Base-by-base conservation (phyloP, 2,329 filamentous ascomycete genomes). In the Eutypella sp. region DNA sequence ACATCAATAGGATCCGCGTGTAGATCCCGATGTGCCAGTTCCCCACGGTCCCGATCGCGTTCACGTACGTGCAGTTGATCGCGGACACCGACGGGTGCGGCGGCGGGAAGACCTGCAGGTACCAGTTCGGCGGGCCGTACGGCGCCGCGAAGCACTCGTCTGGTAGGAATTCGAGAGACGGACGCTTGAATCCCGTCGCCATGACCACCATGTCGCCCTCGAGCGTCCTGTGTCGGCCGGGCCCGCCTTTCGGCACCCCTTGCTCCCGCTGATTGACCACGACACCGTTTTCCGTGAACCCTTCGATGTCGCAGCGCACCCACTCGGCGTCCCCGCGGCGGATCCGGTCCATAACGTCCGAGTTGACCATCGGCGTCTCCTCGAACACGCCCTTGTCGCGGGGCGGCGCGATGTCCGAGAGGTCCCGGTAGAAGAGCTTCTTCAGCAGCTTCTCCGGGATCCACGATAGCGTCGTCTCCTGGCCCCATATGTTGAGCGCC, bases 1-100 rank as follows among this genome's bases (percentile, higher is more conserved):
- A 93, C 87, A 93, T 92, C 55, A 95, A 78, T 6, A 95, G 71
- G 51, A 95, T 85, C 5, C 89, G 77, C 0, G 88, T 95, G 68
- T 93, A 95, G 57, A 95, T 92, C 4, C 89, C 89, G 39, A 95
- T 92, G 58, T 95, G 89, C 76, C 87, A 92, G 64, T 93, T 91
- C 0, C 89, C 86, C 2, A 93, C 87, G 0, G 85, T 86, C 1
- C 87, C 88, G 47, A 93, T 91, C 4, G 83, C 88, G 44, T 85
- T 82, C 46, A 90, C 72, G 54, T 91, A 95, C 0, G 88, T 93
- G 71, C 69, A 78, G 67, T 95, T 95, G 67, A 89, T 91, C 51
- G 84, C 84, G 52, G 84, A 89, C 40, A 95, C 75, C 27, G 81
- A 84, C 0, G 84, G 79, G 53, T 91, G 84, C 3, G 71, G 65